Percentiles rank a stretch among this genome's conserved stretches.
Conservation (phyloP, 2,329 filamentous ascomycete genomes). For the Penicillium sp. region DNA sequence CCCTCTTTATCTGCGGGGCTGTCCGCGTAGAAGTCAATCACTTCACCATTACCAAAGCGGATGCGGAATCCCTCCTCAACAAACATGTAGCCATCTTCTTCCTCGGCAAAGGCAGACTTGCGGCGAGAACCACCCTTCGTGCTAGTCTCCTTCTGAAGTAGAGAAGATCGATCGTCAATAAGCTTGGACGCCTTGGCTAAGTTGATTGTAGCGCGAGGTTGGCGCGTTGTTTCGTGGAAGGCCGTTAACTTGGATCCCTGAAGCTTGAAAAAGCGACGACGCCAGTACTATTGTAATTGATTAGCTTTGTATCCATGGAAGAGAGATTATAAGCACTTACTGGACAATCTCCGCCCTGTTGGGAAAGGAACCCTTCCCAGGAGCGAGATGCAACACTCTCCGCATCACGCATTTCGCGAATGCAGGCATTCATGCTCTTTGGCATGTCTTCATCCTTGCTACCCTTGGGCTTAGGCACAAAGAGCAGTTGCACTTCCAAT, state of each 20-base stretch:
- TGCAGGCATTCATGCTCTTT: slow-evolving; percentile 97
- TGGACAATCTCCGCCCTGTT: slow-evolving; percentile 95
- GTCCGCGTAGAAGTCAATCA: slow-evolving; percentile 98
- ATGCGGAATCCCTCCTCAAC: slow-evolving; percentile 99
- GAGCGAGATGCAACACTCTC: slow-evolving; percentile 74
- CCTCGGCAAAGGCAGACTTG: slow-evolving; percentile 93
- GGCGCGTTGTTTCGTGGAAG: slow-evolving; percentile 91
- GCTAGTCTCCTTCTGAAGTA: slow-evolving; percentile 79
- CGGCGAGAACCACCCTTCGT: slow-evolving; percentile 76
- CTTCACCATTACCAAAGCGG: slow-evolving; percentile 95
- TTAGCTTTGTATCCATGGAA: background rate
- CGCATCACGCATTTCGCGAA: slow-evolving; percentile 87
- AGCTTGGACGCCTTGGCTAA: slow-evolving; percentile 87
- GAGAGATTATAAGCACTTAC: slow-evolving; percentile 58
- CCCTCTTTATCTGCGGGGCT: slow-evolving; percentile 81
- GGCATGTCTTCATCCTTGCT: slow-evolving; percentile 93
- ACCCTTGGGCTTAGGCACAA: slow-evolving; percentile 87
- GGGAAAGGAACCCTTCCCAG: slow-evolving; percentile 87
- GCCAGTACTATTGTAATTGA: slow-evolving; percentile 72
- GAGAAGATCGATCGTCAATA: slow-evolving; percentile 82
- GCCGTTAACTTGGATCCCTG: slow-evolving; percentile 87
- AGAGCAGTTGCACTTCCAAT: slow-evolving; percentile 87
- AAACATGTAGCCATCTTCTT: slow-evolving; percentile 99
- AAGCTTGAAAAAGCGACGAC: slow-evolving; percentile 94
- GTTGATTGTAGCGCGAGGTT: slow-evolving; percentile 96